A percentile compares a stretch with the other conserved stretches of the same genome.
Conservation (phyloP, 768 basidiomycete species). For the Tylopilus felleus region DNA sequence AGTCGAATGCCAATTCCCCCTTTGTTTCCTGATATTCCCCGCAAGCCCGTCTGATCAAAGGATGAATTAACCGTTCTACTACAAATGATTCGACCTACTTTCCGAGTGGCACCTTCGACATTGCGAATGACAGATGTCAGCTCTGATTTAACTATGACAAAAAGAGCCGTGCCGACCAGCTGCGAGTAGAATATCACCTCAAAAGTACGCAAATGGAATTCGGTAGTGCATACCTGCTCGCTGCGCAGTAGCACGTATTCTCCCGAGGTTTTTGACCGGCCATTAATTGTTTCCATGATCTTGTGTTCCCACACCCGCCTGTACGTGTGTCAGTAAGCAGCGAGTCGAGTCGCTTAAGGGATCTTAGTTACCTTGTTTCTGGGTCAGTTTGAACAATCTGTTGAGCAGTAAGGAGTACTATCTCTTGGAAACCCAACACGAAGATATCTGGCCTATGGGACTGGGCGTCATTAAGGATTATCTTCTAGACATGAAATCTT, state of each 20-base stretch:
- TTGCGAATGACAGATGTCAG: conserved; percentile 79
- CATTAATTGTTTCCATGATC: conserved; percentile 75
- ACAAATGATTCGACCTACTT: conserved; percentile 46
- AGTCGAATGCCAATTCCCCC: conserved; percentile 93
- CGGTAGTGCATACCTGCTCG: conserved; percentile 63
- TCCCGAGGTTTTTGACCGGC: conserved; percentile 59
- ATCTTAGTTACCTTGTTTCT: conserved; percentile 68
- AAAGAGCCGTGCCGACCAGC: conserved; percentile 92
- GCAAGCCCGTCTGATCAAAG: conserved; percentile 64
- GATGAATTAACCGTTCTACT: neutral
- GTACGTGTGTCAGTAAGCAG: neutral
- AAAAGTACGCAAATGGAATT: neutral
- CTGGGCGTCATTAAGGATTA: conserved; percentile 26
- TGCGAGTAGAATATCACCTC: conserved; percentile 30
- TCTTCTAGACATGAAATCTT: conserved; percentile 1
- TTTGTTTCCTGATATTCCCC: conserved; percentile 97
- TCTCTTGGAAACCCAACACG: conserved; percentile 92
- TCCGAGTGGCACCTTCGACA: conserved; percentile 89
- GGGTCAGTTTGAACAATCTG: conserved; percentile 97
- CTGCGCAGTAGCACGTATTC: conserved; percentile 86
- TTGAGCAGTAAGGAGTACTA: conserved; percentile 95
- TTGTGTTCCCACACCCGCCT: conserved; percentile 86
- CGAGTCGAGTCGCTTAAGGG: neutral
- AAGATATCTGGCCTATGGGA: conserved; percentile 77
- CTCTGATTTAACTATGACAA: conserved; percentile 78